Percentiles rank a stretch among this genome's conserved stretches.
Conservation (phyloP, 345 rosid species). For the Pugionium dolabratum region DNA sequence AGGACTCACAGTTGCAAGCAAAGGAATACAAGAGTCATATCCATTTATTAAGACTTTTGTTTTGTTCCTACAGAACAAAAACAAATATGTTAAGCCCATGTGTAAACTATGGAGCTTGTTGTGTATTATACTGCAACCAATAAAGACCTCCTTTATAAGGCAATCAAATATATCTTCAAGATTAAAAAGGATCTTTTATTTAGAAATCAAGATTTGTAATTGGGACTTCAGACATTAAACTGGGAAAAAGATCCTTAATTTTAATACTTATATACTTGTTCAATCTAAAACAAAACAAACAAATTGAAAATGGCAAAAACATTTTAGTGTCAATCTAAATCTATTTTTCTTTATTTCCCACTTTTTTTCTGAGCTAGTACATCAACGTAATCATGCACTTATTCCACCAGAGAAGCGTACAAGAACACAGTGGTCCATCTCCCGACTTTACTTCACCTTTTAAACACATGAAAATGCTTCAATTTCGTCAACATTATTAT, state of each 20-base stretch:
- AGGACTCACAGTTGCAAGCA: conserved; percentile 12
- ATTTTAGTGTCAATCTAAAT: conserved; percentile 11
- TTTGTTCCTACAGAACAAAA: conserved; percentile 33
- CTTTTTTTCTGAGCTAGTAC: conserved; percentile 21
- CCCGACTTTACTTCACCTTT: conserved; percentile 38
- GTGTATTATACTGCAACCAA: conserved; percentile 19
- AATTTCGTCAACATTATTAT: conserved; percentile 22
- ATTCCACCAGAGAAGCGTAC: conserved; percentile 39
- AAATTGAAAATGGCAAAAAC: conserved; percentile 4
- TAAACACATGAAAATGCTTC: conserved; percentile 31
- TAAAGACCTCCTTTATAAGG: conserved; percentile 22
- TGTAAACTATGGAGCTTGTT: conserved; percentile 25
- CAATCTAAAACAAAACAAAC: conserved; percentile 3
- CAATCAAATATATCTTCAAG: conserved; percentile 23
- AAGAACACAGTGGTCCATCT: conserved; percentile 42
- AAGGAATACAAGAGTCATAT: conserved; percentile 2
- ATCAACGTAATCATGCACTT: conserved; percentile 35
- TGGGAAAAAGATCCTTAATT: background rate
- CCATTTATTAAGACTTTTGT: conserved; percentile 17
- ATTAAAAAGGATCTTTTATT: background rate
- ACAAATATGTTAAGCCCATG: conserved; percentile 26
- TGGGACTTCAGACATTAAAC: background rate
- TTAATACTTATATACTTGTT: background rate
- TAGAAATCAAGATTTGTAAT: background rate
- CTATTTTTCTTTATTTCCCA: conserved; percentile 6